phyloP scores from a whole-genome alignment of 1,139 yeast species.

The Magnusiomyces clavatus region DNA sequence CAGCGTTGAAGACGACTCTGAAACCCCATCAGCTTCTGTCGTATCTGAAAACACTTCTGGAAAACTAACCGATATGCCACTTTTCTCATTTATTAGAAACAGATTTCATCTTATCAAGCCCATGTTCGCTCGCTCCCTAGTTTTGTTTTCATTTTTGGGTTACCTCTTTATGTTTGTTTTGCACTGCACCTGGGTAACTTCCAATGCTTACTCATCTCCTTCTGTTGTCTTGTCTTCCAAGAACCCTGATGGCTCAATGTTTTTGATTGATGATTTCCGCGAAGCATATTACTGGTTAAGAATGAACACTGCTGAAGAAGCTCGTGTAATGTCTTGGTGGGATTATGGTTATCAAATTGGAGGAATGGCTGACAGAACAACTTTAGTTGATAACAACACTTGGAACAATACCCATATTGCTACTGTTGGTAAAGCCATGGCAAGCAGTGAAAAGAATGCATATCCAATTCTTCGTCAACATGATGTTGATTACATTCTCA shows the following conservation, averaged over 20 bases:
- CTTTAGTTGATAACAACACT: constrained; percentile 96
- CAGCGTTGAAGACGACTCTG: constrained; percentile 15
- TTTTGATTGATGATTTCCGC: constrained; percentile 90
- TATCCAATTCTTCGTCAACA: constrained; percentile 83
- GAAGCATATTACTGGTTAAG: constrained; percentile 99
- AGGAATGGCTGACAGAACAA: constrained; percentile 99
- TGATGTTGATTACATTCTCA: constrained; percentile 90
- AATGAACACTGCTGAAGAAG: constrained; percentile 95
- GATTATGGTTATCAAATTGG: constrained; percentile 99
- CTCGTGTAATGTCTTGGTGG: constrained; percentile 99
- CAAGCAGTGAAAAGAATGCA: constrained; percentile 78
- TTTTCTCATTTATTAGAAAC: constrained; percentile 15
- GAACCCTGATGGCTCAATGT: constrained; percentile 77
- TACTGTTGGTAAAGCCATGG: constrained; percentile 98
- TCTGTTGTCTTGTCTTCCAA: constrained; percentile 89
- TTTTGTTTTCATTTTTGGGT: constrained; percentile 60
- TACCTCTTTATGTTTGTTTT: constrained; percentile 77
- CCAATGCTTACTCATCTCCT: constrained; percentile 93
- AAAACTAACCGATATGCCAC: constrained; percentile 17
- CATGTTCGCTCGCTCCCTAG: constrained; percentile 50
- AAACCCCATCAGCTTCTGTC: constrained; percentile 6
- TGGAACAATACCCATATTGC: constrained; percentile 99
- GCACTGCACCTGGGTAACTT: constrained; percentile 97
- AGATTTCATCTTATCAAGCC: constrained; percentile 26
- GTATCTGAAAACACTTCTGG: constrained; percentile 9